A percentile compares a stretch with the other conserved stretches of the same genome.
phyloP scores from a whole-genome alignment of 2,329 filamentous ascomycete species.

The Akanthomyces uredinophilus region DNA sequence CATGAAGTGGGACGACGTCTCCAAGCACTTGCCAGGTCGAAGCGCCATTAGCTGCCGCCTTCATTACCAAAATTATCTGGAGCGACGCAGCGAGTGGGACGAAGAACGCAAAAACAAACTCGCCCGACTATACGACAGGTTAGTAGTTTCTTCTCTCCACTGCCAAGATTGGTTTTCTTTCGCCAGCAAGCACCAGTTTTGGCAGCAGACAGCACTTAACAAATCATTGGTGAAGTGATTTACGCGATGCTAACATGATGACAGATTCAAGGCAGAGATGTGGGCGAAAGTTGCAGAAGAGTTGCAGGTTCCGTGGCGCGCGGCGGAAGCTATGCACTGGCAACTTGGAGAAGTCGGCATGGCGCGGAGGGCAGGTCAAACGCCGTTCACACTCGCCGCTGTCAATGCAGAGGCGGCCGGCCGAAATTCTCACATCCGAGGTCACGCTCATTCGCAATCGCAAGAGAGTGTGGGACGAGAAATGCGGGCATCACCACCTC shows the following conservation, averaged over 20 bases:
- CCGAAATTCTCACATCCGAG: constrained; percentile 34
- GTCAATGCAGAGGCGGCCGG: constrained; percentile 41
- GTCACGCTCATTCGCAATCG: constrained; percentile 40
- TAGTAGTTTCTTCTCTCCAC: constrained; percentile 29
- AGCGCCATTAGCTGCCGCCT: constrained; percentile 92
- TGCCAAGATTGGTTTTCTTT: neutral
- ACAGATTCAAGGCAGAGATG: constrained; percentile 94
- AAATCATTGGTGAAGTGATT: neutral
- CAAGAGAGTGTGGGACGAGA: constrained; percentile 43
- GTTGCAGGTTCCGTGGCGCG: constrained; percentile 91
- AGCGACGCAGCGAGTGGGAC: constrained; percentile 89
- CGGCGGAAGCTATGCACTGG: constrained; percentile 98
- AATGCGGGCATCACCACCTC: constrained; percentile 36
- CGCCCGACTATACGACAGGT: constrained; percentile 92
- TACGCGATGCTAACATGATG: neutral
- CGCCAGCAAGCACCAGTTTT: constrained; percentile 18
- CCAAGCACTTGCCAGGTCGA: constrained; percentile 80
- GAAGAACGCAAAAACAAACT: constrained; percentile 98
- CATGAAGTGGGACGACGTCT: constrained; percentile 99
- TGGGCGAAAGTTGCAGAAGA: constrained; percentile 95
- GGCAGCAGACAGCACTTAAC: neutral
- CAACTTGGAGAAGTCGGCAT: constrained; percentile 90
- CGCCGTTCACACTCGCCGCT: constrained; percentile 70
- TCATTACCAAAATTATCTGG: constrained; percentile 96
- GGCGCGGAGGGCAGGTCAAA: constrained; percentile 83